A percentile compares a stretch with the other conserved stretches of the same genome.
Conservation (phyloP, 169 alveolate genomes). For the Plasmodium gaboni region DNA sequence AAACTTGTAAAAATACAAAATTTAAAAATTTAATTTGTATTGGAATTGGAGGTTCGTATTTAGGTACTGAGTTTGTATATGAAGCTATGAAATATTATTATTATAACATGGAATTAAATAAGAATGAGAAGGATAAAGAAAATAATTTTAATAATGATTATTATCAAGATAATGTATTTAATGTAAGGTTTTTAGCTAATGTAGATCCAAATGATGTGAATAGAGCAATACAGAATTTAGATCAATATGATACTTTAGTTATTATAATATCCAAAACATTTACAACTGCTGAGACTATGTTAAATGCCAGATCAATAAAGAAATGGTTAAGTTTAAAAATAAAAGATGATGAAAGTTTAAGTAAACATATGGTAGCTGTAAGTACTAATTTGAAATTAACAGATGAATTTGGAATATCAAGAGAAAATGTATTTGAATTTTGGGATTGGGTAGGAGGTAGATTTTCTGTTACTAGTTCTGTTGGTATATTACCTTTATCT, state of each 20-base stretch:
- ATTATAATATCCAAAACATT: constrained; percentile 98
- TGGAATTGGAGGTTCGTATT: constrained; percentile 99
- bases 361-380: constrained; percentile 94
- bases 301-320: constrained; percentile 95
- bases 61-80: constrained; percentile 95
- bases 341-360: constrained; percentile 77
- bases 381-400: constrained; percentile 94
- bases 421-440: constrained; percentile 96
- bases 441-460: constrained; percentile 99
- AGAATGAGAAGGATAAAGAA: constrained; percentile 3
- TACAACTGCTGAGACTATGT: constrained; percentile 99
- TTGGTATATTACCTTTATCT: constrained; percentile 97
- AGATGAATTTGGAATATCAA: constrained; percentile 94
- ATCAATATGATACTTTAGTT: constrained; percentile 85
- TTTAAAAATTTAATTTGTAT: constrained; percentile 93
- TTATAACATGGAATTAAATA: constrained; percentile 14
- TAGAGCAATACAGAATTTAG: constrained; percentile 94
- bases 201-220: constrained; percentile 98
- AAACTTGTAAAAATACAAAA: constrained; percentile 94
- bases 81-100: constrained; percentile 93
- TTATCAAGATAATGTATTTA: constrained; percentile 47
- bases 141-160: constrained; percentile 6
- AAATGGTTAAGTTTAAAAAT: constrained; percentile 91
- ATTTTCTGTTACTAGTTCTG: constrained; percentile 98
- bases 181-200: constrained; percentile 96